Evolutionary conservation across 2,329 filamentous ascomycete genomes (phyloP).

Genomic region (Colletotrichum eremochloae): DNA sequence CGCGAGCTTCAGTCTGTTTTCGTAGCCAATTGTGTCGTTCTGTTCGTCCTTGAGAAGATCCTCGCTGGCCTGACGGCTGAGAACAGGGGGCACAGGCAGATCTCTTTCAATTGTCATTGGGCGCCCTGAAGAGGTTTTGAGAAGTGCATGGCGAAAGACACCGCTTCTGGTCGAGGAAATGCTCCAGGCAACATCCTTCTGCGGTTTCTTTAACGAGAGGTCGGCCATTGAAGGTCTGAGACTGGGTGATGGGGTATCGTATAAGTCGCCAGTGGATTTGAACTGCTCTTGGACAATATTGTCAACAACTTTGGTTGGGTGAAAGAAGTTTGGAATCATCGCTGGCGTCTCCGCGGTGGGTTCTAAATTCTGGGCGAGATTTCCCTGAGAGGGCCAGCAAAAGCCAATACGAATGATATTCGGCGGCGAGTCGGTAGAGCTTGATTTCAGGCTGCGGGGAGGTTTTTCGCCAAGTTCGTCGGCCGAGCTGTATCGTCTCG

Average conservation of each 20-base stretch:
- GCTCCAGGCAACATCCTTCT: conserved; percentile 14
- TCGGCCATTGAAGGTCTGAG: conserved; percentile 47
- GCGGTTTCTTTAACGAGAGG: conserved; percentile 38
- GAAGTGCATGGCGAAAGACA: conserved; percentile 44
- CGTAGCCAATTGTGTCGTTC: neutral
- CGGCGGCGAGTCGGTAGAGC: neutral
- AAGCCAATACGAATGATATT: neutral
- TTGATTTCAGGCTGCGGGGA: neutral
- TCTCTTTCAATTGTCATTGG: conserved; percentile 44
- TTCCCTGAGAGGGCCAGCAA: conserved; percentile 10
- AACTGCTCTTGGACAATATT: neutral
- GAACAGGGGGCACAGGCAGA: conserved; percentile 42
- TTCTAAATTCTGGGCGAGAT: conserved; percentile 10
- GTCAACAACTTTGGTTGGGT: conserved; percentile 22
- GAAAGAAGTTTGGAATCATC: conserved; percentile 39
- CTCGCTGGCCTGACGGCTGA: conserved; percentile 38
- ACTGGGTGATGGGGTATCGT: conserved; percentile 52
- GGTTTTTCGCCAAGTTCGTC: neutral
- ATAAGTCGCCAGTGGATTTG: conserved; percentile 46
- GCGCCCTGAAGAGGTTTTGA: conserved; percentile 45
- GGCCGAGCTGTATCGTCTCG: conserved; percentile 33
- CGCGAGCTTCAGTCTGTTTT: conserved; percentile 6
- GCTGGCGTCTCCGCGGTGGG: neutral
- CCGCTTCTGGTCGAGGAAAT: conserved; percentile 30
- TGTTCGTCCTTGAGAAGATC: neutral